phyloP scores from a whole-genome alignment of 2,329 filamentous ascomycete species.

The Verticillium tricorpus region DNA sequence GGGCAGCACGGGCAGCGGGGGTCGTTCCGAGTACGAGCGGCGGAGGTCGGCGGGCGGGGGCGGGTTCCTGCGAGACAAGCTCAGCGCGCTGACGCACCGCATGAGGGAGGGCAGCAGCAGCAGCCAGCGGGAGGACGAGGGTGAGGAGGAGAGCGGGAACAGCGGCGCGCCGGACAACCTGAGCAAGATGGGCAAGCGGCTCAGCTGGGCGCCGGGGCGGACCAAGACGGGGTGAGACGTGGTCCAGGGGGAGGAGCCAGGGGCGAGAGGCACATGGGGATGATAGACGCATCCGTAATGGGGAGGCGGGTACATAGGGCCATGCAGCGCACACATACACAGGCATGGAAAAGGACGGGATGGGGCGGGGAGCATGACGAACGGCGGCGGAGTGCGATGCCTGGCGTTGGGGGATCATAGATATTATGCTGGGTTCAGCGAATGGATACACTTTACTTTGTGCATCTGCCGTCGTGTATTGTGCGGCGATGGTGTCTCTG shows the following conservation, averaged over 20 bases:
- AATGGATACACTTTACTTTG: background rate
- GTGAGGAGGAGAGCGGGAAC: constrained; percentile 2
- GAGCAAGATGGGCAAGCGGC: constrained; percentile 2
- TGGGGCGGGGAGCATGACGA: background rate
- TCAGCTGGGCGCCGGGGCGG: constrained; percentile 6
- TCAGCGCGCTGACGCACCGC: constrained; percentile 23
- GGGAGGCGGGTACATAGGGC: background rate
- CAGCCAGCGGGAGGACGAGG: constrained; percentile 13
- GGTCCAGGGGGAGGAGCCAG: background rate
- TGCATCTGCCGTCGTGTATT: background rate
- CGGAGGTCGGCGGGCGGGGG: constrained; percentile 20
- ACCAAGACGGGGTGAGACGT: constrained; percentile 2
- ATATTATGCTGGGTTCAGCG: background rate
- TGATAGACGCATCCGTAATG: background rate
- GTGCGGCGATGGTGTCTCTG: too few relatives aligned
- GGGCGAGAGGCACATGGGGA: background rate
- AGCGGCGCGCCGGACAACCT: constrained; percentile 1
- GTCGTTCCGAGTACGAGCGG: constrained; percentile 14
- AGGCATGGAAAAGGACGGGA: background rate
- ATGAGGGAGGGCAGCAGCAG: constrained; percentile 14
- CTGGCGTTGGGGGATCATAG: background rate
- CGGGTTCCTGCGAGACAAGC: constrained; percentile 30
- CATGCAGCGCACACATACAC: background rate
- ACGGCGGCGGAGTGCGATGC: background rate
- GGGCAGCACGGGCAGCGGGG: background rate